Base-by-base conservation (phyloP, 139 green algal genomes). In the Diplosphaera chodatii region DNA sequence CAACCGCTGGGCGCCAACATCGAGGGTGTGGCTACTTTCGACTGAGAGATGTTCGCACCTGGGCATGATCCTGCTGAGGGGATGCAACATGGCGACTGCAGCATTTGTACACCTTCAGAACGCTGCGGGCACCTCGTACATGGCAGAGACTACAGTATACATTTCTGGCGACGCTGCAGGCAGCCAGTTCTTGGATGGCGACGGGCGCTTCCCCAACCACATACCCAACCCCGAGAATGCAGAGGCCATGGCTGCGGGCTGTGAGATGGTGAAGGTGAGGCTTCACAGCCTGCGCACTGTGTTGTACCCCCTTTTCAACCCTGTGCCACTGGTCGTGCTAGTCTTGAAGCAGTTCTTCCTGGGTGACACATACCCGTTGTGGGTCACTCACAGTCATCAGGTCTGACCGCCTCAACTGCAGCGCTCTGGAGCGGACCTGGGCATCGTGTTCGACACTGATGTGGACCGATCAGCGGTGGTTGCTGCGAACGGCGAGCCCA, bases 371-470 rank as follows among this genome's bases (percentile, higher is more conserved):
- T n/a, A n/a, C n/a, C n/a, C n/a, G n/a, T n/a, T n/a, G n/a, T n/a
- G n/a, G n/a, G n/a, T n/a, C n/a, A n/a, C n/a, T n/a, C n/a, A n/a
- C n/a, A n/a, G n/a, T n/a, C n/a, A n/a, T n/a, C n/a, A n/a, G n/a
- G n/a, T n/a, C n/a, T n/a, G n/a, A n/a, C n/a, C n/a, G n/a, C n/a
- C n/a, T n/a, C n/a, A n/a, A n/a, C n/a, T n/a, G n/a, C n/a, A n/a
- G 64, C 29, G 67, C 0, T 69, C 75, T 10, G 74, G 79, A 0
- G 91, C 94, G 1, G 92, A 99, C 67, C 78, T 99, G 59, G 94
- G 94, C 32, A 92, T 99, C 29, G 86, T 98, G 32, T 93, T 98
- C 67, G 94, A 99, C 82, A 99, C 94, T 1, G 94, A 99, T 77
- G 94, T 98, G 33, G 94, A 99, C 83, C 87, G 94, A 32, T 87